A percentile compares a stretch with the other conserved stretches of the same genome.
Evolutionary conservation across 106 monocot genomes (phyloP).

Genomic region (Dioscorea dumetorum): DNA sequence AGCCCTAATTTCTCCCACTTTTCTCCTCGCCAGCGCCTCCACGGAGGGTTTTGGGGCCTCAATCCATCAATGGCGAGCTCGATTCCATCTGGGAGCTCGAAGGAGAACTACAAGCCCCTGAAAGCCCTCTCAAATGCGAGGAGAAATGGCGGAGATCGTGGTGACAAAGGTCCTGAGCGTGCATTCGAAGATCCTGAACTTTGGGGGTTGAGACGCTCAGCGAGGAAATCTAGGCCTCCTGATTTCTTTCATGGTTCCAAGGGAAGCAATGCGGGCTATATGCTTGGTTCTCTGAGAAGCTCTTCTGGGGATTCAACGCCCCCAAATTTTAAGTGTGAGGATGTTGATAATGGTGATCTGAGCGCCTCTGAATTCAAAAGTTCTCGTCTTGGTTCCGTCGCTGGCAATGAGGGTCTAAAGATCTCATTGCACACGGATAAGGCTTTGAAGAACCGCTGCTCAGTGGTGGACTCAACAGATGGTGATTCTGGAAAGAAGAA

Average conservation of each 20-base stretch:
- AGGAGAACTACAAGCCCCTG: too few relatives aligned
- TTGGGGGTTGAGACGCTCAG: neutral
- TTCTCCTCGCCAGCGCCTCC: too few relatives aligned
- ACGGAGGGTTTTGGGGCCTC: too few relatives aligned
- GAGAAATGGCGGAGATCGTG: too few relatives aligned
- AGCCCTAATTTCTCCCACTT: too few relatives aligned
- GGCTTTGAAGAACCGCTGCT: neutral
- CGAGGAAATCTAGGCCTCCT: too few relatives aligned
- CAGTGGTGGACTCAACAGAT: neutral
- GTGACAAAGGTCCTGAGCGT: too few relatives aligned
- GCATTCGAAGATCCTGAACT: too few relatives aligned
- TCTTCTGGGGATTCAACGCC: neutral
- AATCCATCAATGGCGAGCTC: too few relatives aligned
- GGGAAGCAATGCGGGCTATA: neutral
- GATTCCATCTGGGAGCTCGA: too few relatives aligned
- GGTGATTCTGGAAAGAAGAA: neutral
- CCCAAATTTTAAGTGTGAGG: neutral
- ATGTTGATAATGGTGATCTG: neutral
- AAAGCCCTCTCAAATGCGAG: too few relatives aligned
- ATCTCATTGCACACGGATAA: neutral
- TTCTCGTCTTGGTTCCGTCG: neutral
- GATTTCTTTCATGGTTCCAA: neutral
- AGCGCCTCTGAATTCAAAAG: neutral
- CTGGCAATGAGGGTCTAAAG: neutral
- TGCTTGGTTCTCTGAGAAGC: neutral